Evolutionary conservation across 495 filamentous ascomycete genomes (phyloP), one percentile per base, ranked within the genome.

Genomic region (Trichoderma erinaceum): DNA sequence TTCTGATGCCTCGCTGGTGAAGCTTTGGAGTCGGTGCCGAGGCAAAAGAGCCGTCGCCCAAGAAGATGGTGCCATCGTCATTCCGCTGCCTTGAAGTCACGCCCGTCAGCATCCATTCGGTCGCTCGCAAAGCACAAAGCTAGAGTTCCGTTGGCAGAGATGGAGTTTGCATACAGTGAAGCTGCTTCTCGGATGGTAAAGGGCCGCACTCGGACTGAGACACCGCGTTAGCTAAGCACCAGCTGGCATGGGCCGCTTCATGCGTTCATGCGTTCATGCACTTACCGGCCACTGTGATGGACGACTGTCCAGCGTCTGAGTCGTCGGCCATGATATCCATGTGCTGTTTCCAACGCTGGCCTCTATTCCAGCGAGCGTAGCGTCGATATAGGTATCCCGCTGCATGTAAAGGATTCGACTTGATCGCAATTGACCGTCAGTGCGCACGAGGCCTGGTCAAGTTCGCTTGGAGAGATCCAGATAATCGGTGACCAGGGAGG

Each of bases 31-130:
- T 84, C 29, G 93, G 93, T 29, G 85, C 89, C 64, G 85, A 89
- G 6, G 96, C 94, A 68, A 99, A 81, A 11, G 93, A 97, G 23
- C 95, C 95, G 74, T 98, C 95, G 61, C 95, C 95, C 32, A 99
- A 87, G 77, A 99, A 98, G 41, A 96, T 77, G 1, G 93, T 92
- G 46, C 88, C 86, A 78, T 98, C 95, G 69, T 98, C 93, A 72
- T 82, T 87, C 76, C 87, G 89, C 48, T 90, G 85, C 81, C 87
- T 90, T 11, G 15, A 68, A 46, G 89, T 16, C n/a, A 67, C 29
- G 27, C 25, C 15, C 23, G 74, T 75, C 67, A 76, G 67, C 50
- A 35, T 21, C 32, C 27, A 23, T 21, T 52, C n/a, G 7, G 21
- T 25, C 27, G 52, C 61, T 27, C 4, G 23, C 43, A 66, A 64